Conservation (phyloP, 768 basidiomycete species). For the Lentinula detonsa region DNA sequence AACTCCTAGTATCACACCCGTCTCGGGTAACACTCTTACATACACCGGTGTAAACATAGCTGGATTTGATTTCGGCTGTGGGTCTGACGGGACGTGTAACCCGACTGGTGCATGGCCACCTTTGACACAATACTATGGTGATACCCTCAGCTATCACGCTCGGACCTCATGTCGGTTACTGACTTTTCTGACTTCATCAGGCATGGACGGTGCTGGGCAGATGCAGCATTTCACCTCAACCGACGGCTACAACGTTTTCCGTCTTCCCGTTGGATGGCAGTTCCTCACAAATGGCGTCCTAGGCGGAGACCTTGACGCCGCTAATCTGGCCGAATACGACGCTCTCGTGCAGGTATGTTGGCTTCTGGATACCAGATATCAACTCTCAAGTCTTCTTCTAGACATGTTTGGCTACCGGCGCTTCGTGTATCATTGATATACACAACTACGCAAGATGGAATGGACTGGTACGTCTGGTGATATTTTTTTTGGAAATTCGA, state of each 20-base stretch:
- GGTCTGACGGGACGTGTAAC: constrained; percentile 36
- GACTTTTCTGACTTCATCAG: constrained; percentile 10
- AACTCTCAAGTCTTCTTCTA: not conserved
- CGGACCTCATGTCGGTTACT: constrained; percentile 6
- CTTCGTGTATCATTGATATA: constrained; percentile 49
- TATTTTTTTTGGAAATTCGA: not conserved
- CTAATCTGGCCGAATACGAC: constrained; percentile 45
- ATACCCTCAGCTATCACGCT: constrained; percentile 3
- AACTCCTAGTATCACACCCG: constrained; percentile 10
- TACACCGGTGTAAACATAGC: constrained; percentile 48
- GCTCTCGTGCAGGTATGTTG: constrained; percentile 37
- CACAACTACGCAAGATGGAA: constrained; percentile 60
- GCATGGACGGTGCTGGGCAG: constrained; percentile 43
- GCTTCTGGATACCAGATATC: not conserved
- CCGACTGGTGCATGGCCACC: constrained; percentile 36
- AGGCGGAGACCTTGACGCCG: constrained; percentile 33
- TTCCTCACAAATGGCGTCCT: constrained; percentile 33
- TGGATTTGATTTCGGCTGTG: constrained; percentile 51
- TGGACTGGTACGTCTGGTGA: constrained; percentile 23
- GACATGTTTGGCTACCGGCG: constrained; percentile 41
- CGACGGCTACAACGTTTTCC: constrained; percentile 52
- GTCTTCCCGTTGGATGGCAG: constrained; percentile 59
- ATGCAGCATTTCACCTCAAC: constrained; percentile 55
- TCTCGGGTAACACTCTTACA: constrained; percentile 22
- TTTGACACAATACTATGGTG: constrained; percentile 37